Evolutionary conservation across 2,329 filamentous ascomycete species (phyloP), one percentile per base, ranked within the genome.

Genomic region (Epichloe sp.): DNA sequence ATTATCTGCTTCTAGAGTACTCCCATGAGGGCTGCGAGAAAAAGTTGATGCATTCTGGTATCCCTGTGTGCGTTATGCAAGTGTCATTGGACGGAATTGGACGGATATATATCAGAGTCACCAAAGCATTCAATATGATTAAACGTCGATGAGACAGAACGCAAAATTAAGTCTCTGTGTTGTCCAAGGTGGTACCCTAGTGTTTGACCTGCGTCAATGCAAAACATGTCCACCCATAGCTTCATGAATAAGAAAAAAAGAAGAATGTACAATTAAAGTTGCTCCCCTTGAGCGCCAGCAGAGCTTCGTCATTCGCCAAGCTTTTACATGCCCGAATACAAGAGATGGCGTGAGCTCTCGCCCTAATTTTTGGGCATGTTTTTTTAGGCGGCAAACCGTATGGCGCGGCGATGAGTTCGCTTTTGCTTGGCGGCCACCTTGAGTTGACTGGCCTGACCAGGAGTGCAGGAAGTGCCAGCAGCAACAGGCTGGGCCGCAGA

Each of bases 391-490:
- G 45, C 42, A 40, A 59, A 53, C 48, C 61, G 66, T 1, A 56
- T 41, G 2, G 62, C 57, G 4, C 65, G 65, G 26, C 65, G 65
- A 55, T 63, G 56, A 1, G 43, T 42, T 0, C 59, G 54, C 48
- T 54, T 54, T 8, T 17, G 34, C 15, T 48, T 35, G 48, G 55
- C 26, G 0, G 41, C 48, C 57, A 77, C 68, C 19, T 61, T 63
- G 34, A 78, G 62, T 2, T 40, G 35, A 10, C 14, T 35, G 21
- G 26, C 21, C 17, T 53, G 51, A 0, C 77, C 77, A 0, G 59
- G 52, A 0, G 53, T 52, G 61, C 77, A 80, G 0, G 52, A 57
- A 0, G 73, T 75, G 1, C 77, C 77, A 0, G 62, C 58, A 0
- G 77, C 70, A 12, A 80, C 57, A 0, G 55, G 42, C 53, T 70